Percentiles rank a stretch among this genome's conserved stretches.
Conservation (phyloP, 2,329 filamentous ascomycete genomes). For the Penicillium sp. region DNA sequence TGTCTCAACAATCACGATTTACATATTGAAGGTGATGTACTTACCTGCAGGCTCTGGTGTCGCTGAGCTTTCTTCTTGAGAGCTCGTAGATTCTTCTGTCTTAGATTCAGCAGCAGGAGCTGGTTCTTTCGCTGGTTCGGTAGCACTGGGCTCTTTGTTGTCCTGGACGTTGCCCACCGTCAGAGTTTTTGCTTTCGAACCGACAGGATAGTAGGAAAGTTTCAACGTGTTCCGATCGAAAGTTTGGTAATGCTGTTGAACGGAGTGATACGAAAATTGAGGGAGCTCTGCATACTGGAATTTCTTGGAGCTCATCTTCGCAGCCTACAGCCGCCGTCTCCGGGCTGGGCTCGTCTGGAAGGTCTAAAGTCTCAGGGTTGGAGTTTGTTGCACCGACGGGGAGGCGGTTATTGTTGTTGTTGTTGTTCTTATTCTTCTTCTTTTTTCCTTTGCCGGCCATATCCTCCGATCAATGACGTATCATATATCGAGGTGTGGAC, state of each 20-base stretch:
- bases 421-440: conserved; percentile 40
- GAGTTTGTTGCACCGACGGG: conserved; percentile 35
- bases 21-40: conserved; percentile 14
- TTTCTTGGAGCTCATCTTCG: conserved; percentile 40
- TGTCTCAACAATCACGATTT: neutral
- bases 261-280: conserved; percentile 48
- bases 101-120: conserved; percentile 29
- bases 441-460: conserved; percentile 46
- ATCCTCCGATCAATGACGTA: conserved; percentile 38
- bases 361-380: conserved; percentile 26
- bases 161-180: conserved; percentile 44
- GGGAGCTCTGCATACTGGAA: conserved; percentile 51
- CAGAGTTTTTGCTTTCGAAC: conserved; percentile 37
- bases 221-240: conserved; percentile 46
- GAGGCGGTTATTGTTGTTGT: conserved; percentile 33
- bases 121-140: conserved; percentile 37
- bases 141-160: conserved; percentile 36
- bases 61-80: conserved; percentile 32
- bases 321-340: conserved; percentile 36
- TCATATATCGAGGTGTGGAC: conserved; percentile 29
- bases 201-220: conserved; percentile 44
- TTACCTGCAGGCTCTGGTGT: conserved; percentile 37
- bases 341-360: conserved; percentile 30
- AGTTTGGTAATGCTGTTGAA: conserved; percentile 49
- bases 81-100: conserved; percentile 28